phyloP scores from a whole-genome alignment of 2,329 filamentous ascomycete genomes.

The Beauveria asiatica region DNA sequence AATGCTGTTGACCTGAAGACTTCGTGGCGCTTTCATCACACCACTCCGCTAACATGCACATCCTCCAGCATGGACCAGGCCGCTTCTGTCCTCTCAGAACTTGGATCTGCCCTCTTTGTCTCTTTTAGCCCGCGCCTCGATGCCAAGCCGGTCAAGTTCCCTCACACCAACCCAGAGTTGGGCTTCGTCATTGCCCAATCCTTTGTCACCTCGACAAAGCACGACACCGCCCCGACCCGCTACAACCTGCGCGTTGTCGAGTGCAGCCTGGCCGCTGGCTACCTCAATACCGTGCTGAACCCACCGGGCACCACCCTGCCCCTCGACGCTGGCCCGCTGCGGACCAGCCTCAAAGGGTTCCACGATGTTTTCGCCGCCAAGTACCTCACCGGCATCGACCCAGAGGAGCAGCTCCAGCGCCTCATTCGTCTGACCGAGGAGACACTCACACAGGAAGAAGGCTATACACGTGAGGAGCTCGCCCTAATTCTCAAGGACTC shows the following conservation, averaged over 20 bases:
- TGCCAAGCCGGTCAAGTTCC: conserved; percentile 72
- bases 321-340: conserved; percentile 71
- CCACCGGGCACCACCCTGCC: conserved; percentile 54
- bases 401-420: conserved; percentile 61
- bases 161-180: conserved; percentile 70
- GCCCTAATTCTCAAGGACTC: conserved; percentile 57
- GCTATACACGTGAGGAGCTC: conserved; percentile 84
- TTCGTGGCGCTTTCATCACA: not conserved
- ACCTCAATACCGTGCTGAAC: conserved; percentile 51
- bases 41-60: not conserved
- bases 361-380: conserved; percentile 59
- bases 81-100: conserved; percentile 85
- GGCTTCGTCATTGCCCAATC: conserved; percentile 92
- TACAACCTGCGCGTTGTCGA: conserved; percentile 97
- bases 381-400: conserved; percentile 32
- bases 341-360: conserved; percentile 76
- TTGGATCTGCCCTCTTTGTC: conserved; percentile 80
- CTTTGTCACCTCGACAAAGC: conserved; percentile 90
- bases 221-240: conserved; percentile 83
- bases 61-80: conserved; percentile 84
- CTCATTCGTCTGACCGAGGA: conserved; percentile 62
- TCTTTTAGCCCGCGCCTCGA: conserved; percentile 75
- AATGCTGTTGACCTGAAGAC: not conserved
- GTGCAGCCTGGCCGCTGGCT: conserved; percentile 76
- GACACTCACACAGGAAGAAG: conserved; percentile 67